phyloP scores from a whole-genome alignment of 2,329 filamentous ascomycete species.

The Claviceps pusilla region DNA sequence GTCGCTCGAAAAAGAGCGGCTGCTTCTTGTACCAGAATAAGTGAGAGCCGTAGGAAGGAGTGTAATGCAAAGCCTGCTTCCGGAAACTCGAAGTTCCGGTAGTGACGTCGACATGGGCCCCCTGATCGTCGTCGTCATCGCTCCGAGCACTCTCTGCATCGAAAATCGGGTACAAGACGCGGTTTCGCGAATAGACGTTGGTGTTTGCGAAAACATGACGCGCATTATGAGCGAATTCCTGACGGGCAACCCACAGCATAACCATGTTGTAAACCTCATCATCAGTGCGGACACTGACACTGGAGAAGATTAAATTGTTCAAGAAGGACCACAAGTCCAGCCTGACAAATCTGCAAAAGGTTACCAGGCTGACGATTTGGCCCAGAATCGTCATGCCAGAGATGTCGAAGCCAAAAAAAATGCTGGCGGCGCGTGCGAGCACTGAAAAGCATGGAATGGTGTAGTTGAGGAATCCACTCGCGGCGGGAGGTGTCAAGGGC shows the following conservation, averaged over 20 bases:
- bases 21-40: constrained; percentile 52
- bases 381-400: too few relatives aligned
- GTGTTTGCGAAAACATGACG: constrained; percentile 52
- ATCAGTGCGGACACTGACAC: constrained; percentile 50
- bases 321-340: constrained; percentile 32
- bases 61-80: constrained; percentile 43
- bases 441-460: constrained; percentile 53
- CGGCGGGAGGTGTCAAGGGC: constrained; percentile 7
- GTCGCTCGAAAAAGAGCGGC: constrained; percentile 42
- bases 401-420: too few relatives aligned
- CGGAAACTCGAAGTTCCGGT: constrained; percentile 12
- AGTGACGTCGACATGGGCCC: constrained; percentile 14
- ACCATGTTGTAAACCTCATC: constrained; percentile 61
- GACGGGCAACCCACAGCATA: constrained; percentile 53
- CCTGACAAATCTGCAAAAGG: constrained; percentile 38
- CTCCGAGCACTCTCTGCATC: constrained; percentile 23
- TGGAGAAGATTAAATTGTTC: constrained; percentile 45
- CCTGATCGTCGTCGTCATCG: constrained; percentile 28
- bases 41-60: constrained; percentile 51
- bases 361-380: too few relatives aligned
- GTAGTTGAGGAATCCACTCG: constrained; percentile 31
- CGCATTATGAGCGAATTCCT: constrained; percentile 43
- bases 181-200: constrained; percentile 38
- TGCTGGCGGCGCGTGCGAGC: constrained; percentile 34
- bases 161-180: constrained; percentile 27